These are phyloP conservation scores for Lineolata rhizophorae DNA, from an alignment of 495 filamentous ascomycete genomes.

Conservation along the genomic window DNA sequence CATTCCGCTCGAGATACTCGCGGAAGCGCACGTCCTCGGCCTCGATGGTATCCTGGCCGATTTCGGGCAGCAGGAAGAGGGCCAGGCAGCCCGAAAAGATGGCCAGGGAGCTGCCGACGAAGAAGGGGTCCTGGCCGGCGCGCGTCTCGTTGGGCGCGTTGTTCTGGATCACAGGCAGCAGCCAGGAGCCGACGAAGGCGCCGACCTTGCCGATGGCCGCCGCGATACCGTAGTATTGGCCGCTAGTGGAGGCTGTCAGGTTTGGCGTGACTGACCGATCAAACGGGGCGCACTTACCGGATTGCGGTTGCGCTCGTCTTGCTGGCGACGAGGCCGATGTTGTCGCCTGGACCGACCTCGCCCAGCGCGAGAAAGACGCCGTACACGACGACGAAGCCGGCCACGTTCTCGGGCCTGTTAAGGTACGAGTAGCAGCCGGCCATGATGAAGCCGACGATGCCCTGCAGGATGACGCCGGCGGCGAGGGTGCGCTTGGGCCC, in stretches of 20 bases:
- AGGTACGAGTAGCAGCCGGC: slow-evolving; percentile 46
- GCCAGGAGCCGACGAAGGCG: slow-evolving; percentile 72
- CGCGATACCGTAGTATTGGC: slow-evolving; percentile 80
- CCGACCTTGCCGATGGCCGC: slow-evolving; percentile 74
- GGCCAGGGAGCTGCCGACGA: slow-evolving; percentile 13
- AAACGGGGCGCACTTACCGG: slow-evolving; percentile 19
- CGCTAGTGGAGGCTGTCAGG: slow-evolving; percentile 13
- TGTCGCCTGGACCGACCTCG: slow-evolving; percentile 75
- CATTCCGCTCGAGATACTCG: slow-evolving; percentile 38
- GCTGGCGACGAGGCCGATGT: slow-evolving; percentile 70
- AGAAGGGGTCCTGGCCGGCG: slow-evolving; percentile 49
- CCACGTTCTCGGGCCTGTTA: slow-evolving; percentile 38
- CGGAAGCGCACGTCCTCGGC: slow-evolving; percentile 34
- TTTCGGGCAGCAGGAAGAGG: slow-evolving; percentile 14
- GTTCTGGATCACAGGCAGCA: slow-evolving; percentile 49
- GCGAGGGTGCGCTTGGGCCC: slow-evolving; percentile 54
- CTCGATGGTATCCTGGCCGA: slow-evolving; percentile 20
- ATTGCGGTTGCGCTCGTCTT: slow-evolving; percentile 77
- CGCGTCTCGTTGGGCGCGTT: slow-evolving; percentile 34
- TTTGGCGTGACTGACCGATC: neutral
- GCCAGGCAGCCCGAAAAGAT: slow-evolving; percentile 14
- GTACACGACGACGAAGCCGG: slow-evolving; percentile 55
- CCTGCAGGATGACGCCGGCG: slow-evolving; percentile 43
- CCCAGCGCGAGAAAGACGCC: slow-evolving; percentile 69
- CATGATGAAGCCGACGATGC: slow-evolving; percentile 73